Evolutionary conservation across 2,329 filamentous ascomycete species (phyloP).

Genomic region (Thielaviopsis populi): DNA sequence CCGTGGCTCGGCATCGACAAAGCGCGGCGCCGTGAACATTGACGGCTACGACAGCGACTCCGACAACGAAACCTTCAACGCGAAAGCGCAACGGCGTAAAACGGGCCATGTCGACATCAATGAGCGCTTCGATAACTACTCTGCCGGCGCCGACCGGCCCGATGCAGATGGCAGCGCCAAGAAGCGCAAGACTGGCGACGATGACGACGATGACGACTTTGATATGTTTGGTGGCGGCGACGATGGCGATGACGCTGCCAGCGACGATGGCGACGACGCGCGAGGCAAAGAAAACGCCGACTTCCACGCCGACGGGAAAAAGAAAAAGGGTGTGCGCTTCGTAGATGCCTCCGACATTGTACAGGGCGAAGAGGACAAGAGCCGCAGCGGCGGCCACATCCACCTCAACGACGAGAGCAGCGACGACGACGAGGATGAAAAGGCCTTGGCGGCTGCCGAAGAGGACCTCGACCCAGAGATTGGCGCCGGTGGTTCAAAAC

Average conservation of each 20-base stretch:
- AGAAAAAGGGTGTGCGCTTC: conserved; percentile 47
- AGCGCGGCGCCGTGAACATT: conserved; percentile 87
- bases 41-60: conserved; percentile 96
- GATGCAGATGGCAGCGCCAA: conserved; percentile 23
- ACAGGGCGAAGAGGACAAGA: conserved; percentile 60
- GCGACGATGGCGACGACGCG: conserved; percentile 29
- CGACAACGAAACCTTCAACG: conserved; percentile 75
- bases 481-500: conserved; percentile 78
- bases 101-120: conserved; percentile 21
- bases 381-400: conserved; percentile 60
- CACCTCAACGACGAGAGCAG: conserved; percentile 41
- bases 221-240: conserved; percentile 73
- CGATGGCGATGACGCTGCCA: conserved; percentile 29
- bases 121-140: conserved; percentile 38
- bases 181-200: conserved; percentile 21
- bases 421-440: conserved; percentile 51
- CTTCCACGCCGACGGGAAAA: conserved; percentile 34
- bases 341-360: conserved; percentile 45
- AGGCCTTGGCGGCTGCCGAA: conserved; percentile 55
- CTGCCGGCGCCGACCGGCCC: conserved; percentile 28
- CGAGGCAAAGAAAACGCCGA: conserved; percentile 19
- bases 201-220: conserved; percentile 43
- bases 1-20: conserved; percentile 59
- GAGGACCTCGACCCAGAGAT: conserved; percentile 76
- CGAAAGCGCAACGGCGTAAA: conserved; percentile 47